phyloP scores from a whole-genome alignment of 495 filamentous ascomycete species.

The Lineolata rhizophorae region DNA sequence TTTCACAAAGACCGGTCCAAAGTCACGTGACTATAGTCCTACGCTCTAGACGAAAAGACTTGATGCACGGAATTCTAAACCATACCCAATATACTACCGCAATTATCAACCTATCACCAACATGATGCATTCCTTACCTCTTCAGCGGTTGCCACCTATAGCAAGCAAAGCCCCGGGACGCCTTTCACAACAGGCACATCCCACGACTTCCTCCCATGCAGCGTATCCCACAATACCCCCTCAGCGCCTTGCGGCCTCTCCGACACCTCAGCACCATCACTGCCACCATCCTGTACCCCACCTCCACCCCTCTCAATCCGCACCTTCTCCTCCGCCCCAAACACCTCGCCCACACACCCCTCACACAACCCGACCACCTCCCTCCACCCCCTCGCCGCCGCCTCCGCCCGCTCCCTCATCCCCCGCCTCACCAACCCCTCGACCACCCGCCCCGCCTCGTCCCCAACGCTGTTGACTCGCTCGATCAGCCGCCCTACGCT shows the following conservation, averaged over 20 bases:
- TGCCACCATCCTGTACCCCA: slow-evolving; percentile 12
- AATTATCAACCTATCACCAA: no score
- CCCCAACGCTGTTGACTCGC: slow-evolving; percentile 44
- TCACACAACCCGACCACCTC: slow-evolving; percentile 50
- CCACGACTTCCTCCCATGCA: slow-evolving; percentile 10
- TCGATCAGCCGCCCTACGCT: slow-evolving; percentile 68
- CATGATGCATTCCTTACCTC: no score
- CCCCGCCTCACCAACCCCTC: slow-evolving; percentile 50
- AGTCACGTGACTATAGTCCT: no score
- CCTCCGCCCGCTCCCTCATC: slow-evolving; percentile 67
- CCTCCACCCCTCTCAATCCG: slow-evolving; percentile 8
- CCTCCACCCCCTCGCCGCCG: slow-evolving; percentile 46
- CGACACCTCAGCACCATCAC: slow-evolving; percentile 13
- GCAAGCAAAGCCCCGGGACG: slow-evolving; percentile 13
- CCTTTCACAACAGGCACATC: slow-evolving; percentile 14
- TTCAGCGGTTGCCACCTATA: no score
- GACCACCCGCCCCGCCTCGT: slow-evolving; percentile 49
- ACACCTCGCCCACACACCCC: slow-evolving; percentile 43
- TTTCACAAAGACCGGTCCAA: no score
- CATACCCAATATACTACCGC: no score
- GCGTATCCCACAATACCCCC: slow-evolving; percentile 17
- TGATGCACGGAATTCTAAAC: no score
- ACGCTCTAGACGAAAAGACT: no score
- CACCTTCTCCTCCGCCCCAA: slow-evolving; percentile 18
- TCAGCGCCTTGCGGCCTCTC: slow-evolving; percentile 15